Evolutionary conservation across 2,329 filamentous ascomycete genomes (phyloP), one percentile per base, ranked within the genome.

Genomic region (Cytospora leucostoma): DNA sequence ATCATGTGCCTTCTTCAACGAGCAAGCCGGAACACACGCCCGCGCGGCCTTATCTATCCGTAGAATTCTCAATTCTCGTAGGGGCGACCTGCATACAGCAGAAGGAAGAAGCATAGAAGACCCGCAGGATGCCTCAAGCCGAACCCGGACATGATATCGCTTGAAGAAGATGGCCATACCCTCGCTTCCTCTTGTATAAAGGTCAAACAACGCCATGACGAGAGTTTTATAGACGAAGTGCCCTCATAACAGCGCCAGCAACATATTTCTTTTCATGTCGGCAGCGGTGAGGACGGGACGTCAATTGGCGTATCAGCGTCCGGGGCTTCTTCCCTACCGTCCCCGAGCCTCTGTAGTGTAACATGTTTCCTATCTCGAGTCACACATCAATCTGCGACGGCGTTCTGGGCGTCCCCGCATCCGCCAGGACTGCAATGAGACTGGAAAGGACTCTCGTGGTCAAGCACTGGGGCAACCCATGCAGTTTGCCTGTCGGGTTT

Each of bases 271-370:
- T 19, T 12, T 47, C 44, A 47, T 47, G 7, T 44, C 44, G 11
- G 44, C 21, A 21, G 58, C 58, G 58, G 58, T 60, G 58, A 60
- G 35, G 17, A 21, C 27, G 27, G 27, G 27, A 12, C 17, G 4
- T 15, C 37, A 47, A 60, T 60, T 60, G 50, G 49, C 49, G 58
- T 60, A 60, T 60, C 58, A 60, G 21, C 32, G 33, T 35, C 21
- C 58, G 35, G 52, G 37, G 13, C 17, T 11, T 6, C 40, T 32
- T 32, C 21, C 34, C 33, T 53, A 49, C 50, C 40, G 37, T 52
- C 34, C 47, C 27, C 50, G 35, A 27, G 40, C 40, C 15, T 53
- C 21, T 4, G 34, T 56, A 5, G 19, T 56, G 54, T 27, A 21
- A 38, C 51, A 34, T 27, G 10, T 53, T 33, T 21, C 27, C 27